A percentile compares a stretch with the other conserved stretches of the same genome.
Conservation (phyloP, 129 eudicot species). For the Escallonia rubra region DNA sequence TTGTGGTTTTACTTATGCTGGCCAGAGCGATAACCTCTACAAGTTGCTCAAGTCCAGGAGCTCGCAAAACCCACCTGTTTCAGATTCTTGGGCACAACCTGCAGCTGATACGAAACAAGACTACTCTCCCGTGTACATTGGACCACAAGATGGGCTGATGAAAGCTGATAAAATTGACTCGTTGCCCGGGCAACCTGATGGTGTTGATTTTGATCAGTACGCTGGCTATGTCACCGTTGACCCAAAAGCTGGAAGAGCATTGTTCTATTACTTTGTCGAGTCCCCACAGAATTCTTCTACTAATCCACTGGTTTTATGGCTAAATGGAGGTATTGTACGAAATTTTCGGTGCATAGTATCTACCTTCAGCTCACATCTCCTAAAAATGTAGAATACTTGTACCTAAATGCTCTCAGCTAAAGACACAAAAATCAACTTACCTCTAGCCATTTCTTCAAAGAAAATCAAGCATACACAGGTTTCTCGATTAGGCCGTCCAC, state of each 20-base stretch:
- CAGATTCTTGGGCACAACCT: background rate
- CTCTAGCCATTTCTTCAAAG: no score
- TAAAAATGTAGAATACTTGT: no score
- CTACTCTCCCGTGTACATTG: slow-evolving; percentile 9
- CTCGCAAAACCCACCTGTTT: background rate
- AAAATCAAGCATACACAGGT: no score
- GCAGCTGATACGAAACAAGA: no score
- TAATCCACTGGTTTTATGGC: slow-evolving; percentile 61
- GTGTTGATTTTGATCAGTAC: slow-evolving; percentile 40
- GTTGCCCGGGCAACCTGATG: slow-evolving; percentile 49
- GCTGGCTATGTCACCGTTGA: slow-evolving; percentile 52
- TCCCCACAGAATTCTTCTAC: slow-evolving; percentile 37
- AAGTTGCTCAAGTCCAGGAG: background rate
- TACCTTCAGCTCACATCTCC: no score
- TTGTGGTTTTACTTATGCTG: background rate
- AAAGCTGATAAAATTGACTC: slow-evolving; percentile 34
- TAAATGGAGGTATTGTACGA: slow-evolving; percentile 29
- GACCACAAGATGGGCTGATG: slow-evolving; percentile 30
- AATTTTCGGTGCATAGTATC: no score
- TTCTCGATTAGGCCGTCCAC: no score
- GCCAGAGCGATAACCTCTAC: background rate
- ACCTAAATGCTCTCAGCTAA: no score
- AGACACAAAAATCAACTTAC: no score
- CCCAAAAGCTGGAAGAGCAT: slow-evolving; percentile 35
- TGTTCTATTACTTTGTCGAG: slow-evolving; percentile 54